Base-by-base conservation (phyloP, 2,329 filamentous ascomycete genomes). In the Aureobasidium vineae region DNA sequence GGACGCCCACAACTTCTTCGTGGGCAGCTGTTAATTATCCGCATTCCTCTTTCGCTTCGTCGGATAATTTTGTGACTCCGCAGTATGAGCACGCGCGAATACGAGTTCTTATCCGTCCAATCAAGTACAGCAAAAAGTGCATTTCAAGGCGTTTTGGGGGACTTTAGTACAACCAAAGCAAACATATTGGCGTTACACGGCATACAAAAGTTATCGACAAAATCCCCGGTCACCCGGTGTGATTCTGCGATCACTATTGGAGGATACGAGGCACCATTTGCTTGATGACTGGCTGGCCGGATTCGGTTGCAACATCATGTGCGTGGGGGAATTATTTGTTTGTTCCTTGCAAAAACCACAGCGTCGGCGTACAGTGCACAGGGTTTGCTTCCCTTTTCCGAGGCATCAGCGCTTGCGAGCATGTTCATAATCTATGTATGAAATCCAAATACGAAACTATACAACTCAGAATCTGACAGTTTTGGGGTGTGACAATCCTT, bases 1-100 rank as follows among this genome's bases (percentile, higher is more conserved):
- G 13, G 66, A 60, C 6, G 45, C 65, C 16, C 45, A 57, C 65
- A 56, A 69, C 33, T 69, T 69, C 31, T 69, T 69, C 40, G 67
- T 69, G 19, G 68, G 68, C 11, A 69, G 67, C 50, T 68, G 68
- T 52, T 68, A 45, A 63, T 19, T 31, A 26, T 45, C 54, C 40
- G 40, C 40, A 33, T 31, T 16, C 40, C 23, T 45, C 23, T 19
- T 60, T 36, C 41, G 56, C 23, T 36, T 47, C 11, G 16, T 21
- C 57, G 43, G 57, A 23, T 36, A n/a, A 38, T 61, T 47, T 36
- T 8, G 43, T 38, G 43, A 49, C 41, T 61, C 41, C 57, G 43
- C 31, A 41, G 36, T 28, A 36, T 23, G n/a, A 19, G 1, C 28
- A 49, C 28, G 23, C 16, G 31, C 59, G 45, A 41, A 63, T 63